Evolutionary conservation across 805 yeast species (phyloP).

Genomic region (Tetrapisispora fleetii): DNA sequence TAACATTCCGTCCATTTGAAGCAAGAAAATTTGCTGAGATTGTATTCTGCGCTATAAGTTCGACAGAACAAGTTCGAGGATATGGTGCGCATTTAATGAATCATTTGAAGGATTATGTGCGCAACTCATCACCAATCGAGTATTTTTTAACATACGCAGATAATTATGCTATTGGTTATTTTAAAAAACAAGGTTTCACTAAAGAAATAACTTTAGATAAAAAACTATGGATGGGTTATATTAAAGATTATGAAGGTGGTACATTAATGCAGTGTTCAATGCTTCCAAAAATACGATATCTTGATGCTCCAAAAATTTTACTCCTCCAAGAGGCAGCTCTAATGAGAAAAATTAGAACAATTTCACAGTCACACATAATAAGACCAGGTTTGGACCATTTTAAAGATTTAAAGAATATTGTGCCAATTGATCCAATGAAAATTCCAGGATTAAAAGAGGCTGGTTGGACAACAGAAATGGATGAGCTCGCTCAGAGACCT

Average conservation of each 20-base stretch:
- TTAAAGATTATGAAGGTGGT: conserved; percentile 98
- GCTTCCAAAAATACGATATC: conserved; percentile 79
- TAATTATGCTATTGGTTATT: conserved; percentile 97
- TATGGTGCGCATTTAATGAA: conserved; percentile 99
- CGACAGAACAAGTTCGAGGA: conserved; percentile 96
- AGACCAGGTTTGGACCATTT: conserved; percentile 75
- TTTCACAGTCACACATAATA: conserved; percentile 70
- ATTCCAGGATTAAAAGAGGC: conserved; percentile 90
- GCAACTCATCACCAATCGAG: conserved; percentile 74
- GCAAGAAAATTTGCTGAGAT: conserved; percentile 90
- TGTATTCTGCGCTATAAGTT: conserved; percentile 95
- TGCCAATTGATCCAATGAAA: conserved; percentile 62
- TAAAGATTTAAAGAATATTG: conserved; percentile 36
- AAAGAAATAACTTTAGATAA: conserved; percentile 85
- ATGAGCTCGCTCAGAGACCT: conserved; percentile 88
- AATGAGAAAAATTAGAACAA: conserved; percentile 66
- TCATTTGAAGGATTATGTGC: conserved; percentile 90
- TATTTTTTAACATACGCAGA: conserved; percentile 94
- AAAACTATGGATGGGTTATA: conserved; percentile 94
- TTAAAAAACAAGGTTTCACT: conserved; percentile 96
- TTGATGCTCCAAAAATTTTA: conserved; percentile 79
- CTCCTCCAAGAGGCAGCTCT: conserved; percentile 88
- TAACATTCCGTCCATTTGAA: conserved; percentile 90
- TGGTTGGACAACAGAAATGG: conserved; percentile 99
- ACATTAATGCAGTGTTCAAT: conserved; percentile 95